Evolutionary conservation across 129 eudicot genomes (phyloP), one percentile per base, ranked within the genome.

Genomic region (carrot (Daucus carota)): DNA sequence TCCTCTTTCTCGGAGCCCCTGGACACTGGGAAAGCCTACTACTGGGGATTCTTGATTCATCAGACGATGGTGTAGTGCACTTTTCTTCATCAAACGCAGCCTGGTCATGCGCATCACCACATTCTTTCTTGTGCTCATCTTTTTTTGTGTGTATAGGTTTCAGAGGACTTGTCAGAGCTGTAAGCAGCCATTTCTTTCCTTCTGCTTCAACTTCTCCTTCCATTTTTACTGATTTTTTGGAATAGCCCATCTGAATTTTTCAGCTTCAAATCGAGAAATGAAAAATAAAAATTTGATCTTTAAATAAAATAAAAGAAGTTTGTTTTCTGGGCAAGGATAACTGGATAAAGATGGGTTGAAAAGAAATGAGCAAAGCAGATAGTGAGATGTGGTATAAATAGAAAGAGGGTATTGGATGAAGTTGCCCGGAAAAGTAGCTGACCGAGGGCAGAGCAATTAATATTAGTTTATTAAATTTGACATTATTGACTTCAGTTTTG

Each of bases 1-100:
- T 86, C 65, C 86, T 78, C 81, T 93, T 93, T 62, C 72, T 84
- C 1, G 98, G 98, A 68, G 98, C 84, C 18, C 96, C 90, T 2
- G 98, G 98, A 28, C 96, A 90, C 16, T 60, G 17, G 4, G 68
- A 12, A 41, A 85, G 36, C 80, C 32, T 80, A 50, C 74, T 73
- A 40, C 69, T 68, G 33, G 92, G 78, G 42, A 93, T 88, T 82
- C 82, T 81, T 68, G 98, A 82, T 33, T 87, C 96, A 67, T 83
- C 81, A 0, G 87, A 69, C 16, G 92, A 90, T 14, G 98, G 98
- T 50, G 98, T 93, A 8, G 87, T 90, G 36, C 26, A 66, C 36
- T 84, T 84, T 8, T 77, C 72, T 18, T 82, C 84, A n/a, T 87
- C 86, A 4, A 43, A 75, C 28, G 57, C 77, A 14, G 1, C 78